Conservation (phyloP, 129 eudicot genomes). For the Artemisia tridentata region DNA sequence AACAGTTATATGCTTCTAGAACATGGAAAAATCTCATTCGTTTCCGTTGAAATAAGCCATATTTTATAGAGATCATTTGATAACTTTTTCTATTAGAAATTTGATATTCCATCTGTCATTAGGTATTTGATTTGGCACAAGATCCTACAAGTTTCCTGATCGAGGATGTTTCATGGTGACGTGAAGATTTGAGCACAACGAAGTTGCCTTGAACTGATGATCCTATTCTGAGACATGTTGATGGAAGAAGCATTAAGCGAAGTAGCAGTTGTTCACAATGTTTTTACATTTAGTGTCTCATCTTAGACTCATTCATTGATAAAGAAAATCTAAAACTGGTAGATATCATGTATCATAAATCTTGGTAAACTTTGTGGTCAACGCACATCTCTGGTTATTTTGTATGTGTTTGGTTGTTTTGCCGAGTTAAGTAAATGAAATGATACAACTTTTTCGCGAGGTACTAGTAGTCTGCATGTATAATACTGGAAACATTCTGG, state of each 20-base stretch:
- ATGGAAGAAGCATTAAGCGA: conserved; percentile 6
- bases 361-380: not conserved
- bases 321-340: conserved; percentile 1
- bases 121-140: conserved; percentile 16
- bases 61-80: too few species aligned
- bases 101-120: not conserved
- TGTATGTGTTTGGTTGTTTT: conserved; percentile 6
- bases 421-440: not conserved
- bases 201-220: not conserved
- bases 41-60: too few species aligned
- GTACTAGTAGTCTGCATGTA: too few species aligned
- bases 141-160: conserved; percentile 1
- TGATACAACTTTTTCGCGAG: too few species aligned
- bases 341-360: conserved; percentile 9
- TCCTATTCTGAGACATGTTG: conserved; percentile 1
- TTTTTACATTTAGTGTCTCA: not conserved
- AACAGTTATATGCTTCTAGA: not conserved
- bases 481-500: too few species aligned
- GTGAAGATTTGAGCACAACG: conserved; percentile 9
- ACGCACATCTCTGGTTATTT: not conserved
- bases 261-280: not conserved
- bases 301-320: not conserved
- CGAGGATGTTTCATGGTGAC: conserved; percentile 7
- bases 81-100: not conserved
- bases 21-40: too few species aligned